Conservation (phyloP, 179 eudicot genomes). For the Actinidia chinensis region DNA sequence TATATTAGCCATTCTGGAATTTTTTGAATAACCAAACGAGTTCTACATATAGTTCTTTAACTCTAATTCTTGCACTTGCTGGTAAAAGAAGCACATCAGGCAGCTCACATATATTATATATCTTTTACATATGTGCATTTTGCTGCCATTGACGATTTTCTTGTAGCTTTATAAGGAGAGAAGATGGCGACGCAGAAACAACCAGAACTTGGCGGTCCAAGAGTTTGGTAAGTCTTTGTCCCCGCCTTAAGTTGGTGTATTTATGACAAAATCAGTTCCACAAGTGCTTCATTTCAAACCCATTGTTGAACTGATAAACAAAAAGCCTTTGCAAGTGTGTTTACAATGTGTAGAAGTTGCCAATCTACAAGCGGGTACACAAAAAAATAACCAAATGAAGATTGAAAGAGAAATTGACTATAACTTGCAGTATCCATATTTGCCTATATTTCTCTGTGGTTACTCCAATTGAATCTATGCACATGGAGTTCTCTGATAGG, state of each 20-base stretch:
- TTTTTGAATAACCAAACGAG: too few species aligned
- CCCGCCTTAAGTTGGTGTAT: not conserved
- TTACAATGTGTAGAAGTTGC: constrained; percentile 6
- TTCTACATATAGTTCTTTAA: too few species aligned
- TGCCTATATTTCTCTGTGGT: not conserved
- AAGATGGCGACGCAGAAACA: not conserved
- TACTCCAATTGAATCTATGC: not conserved
- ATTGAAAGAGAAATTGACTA: constrained; percentile 1
- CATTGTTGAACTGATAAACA: not conserved
- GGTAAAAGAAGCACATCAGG: not conserved
- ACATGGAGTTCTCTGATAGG: not conserved
- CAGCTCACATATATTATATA: not conserved
- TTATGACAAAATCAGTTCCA: not conserved
- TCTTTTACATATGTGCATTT: not conserved
- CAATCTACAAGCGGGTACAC: constrained; percentile 1
- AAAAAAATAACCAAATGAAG: not conserved
- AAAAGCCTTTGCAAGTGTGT: not conserved
- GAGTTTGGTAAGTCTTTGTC: too few species aligned
- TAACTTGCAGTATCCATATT: not conserved
- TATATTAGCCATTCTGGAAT: not conserved
- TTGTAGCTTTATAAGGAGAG: not conserved
- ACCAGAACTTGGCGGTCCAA: not conserved
- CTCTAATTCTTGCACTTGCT: too few species aligned
- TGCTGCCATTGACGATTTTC: not conserved
- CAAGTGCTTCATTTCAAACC: not conserved